These are phyloP conservation scores for Lophium mytilinum DNA, from an alignment of 495 filamentous ascomycete species.

Conservation along the genomic window DNA sequence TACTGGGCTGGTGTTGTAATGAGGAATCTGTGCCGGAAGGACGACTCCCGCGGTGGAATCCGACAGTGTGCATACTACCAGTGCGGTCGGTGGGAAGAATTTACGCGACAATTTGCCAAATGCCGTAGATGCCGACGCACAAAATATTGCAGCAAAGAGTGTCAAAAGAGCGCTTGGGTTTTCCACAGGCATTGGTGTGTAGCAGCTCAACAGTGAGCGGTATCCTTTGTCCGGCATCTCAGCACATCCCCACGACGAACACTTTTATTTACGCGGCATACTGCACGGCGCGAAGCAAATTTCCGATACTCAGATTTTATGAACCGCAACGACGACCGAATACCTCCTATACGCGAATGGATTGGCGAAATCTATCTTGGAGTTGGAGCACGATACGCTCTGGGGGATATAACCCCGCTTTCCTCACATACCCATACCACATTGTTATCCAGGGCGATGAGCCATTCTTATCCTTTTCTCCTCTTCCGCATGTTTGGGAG, in stretches of 20 bases:
- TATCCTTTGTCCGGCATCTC: slow-evolving; percentile 3
- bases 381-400: slow-evolving; percentile 12
- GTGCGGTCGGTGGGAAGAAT: slow-evolving; percentile 97
- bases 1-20: slow-evolving; percentile 99
- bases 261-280: slow-evolving; percentile 24
- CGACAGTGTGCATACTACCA: slow-evolving; percentile 95
- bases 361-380: slow-evolving; percentile 21
- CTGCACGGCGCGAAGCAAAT: slow-evolving; percentile 22
- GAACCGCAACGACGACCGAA: slow-evolving; percentile 18
- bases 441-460: neutral
- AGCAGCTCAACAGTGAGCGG: slow-evolving; percentile 46
- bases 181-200: slow-evolving; percentile 97
- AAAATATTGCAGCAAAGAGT: slow-evolving; percentile 99
- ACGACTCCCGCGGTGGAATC: slow-evolving; percentile 87
- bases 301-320: slow-evolving; percentile 20
- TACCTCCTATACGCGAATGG: slow-evolving; percentile 17
- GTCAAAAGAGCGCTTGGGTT: slow-evolving; percentile 97
- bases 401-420: neutral
- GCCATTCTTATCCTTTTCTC: neutral
- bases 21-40: slow-evolving; percentile 96
- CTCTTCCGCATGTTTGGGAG: neutral
- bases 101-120: slow-evolving; percentile 91
- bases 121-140: slow-evolving; percentile 93
- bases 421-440: neutral
- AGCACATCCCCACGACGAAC: slow-evolving; percentile 1